phyloP scores from a whole-genome alignment of 495 filamentous ascomycete species.

The Sordaria brevicollis region DNA sequence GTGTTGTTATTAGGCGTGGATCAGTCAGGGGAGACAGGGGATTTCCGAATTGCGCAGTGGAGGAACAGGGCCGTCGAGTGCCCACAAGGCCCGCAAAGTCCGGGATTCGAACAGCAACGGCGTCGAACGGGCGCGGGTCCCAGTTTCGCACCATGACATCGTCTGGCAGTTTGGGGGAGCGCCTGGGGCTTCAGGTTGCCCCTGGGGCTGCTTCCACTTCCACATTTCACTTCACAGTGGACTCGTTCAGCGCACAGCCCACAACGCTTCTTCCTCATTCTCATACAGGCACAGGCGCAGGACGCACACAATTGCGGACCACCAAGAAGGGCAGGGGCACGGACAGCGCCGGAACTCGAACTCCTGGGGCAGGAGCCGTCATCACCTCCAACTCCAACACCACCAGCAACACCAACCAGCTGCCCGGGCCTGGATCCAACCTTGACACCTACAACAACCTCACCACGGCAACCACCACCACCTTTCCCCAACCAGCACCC shows the following conservation, averaged over 20 bases:
- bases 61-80: neutral
- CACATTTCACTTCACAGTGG: neutral
- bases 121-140: neutral
- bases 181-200: too few species aligned
- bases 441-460: neutral
- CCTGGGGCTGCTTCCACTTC: neutral
- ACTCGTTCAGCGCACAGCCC: neutral
- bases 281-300: neutral
- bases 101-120: neutral
- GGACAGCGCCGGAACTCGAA: neutral
- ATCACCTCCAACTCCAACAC: conserved; percentile 8
- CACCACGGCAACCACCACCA: neutral
- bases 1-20: neutral
- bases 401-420: conserved; percentile 8
- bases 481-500: neutral
- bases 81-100: neutral
- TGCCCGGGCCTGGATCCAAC: neutral
- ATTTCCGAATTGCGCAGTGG: neutral
- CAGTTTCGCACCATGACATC: neutral
- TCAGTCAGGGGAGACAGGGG: neutral
- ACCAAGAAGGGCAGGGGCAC: neutral
- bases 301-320: neutral
- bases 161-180: neutral
- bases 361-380: neutral
- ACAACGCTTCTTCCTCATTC: neutral